These are phyloP conservation scores for Ophiognomonia clavigignenti-juglandacearum DNA, from an alignment of 2,329 filamentous ascomycete genomes.

Conservation along the genomic window DNA sequence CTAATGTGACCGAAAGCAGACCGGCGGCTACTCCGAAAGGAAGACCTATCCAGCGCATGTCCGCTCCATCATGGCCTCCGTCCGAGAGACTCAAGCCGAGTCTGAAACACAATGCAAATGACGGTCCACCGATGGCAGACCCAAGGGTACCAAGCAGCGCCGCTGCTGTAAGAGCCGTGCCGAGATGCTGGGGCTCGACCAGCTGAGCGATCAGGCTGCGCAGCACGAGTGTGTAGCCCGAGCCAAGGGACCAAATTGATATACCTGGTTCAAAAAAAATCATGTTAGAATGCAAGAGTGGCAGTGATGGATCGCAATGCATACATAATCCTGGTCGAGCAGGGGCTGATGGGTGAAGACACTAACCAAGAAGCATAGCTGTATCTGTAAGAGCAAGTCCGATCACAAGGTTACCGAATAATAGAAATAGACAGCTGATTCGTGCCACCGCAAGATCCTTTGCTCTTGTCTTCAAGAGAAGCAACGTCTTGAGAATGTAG, in stretches of 20 bases:
- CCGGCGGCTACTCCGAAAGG: neutral
- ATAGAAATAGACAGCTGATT: neutral
- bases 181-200: neutral
- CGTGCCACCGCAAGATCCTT: neutral
- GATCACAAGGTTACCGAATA: neutral
- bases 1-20: neutral
- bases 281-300: no score
- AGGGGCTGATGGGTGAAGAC: neutral
- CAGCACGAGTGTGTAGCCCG: neutral
- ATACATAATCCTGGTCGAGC: no score
- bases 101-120: neutral
- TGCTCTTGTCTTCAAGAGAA: neutral
- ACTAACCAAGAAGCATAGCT: neutral
- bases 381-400: neutral
- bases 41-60: neutral
- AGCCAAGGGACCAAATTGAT: neutral
- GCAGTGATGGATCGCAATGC: no score
- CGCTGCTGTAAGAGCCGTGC: neutral
- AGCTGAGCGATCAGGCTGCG: neutral
- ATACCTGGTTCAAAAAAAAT: neutral
- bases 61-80: neutral
- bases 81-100: neutral
- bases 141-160: neutral
- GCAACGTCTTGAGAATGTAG: neutral
- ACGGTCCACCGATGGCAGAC: neutral